These are phyloP conservation scores for Xylariaceae sp. DNA, from an alignment of 2,329 filamentous ascomycete genomes.

Conservation along the genomic window DNA sequence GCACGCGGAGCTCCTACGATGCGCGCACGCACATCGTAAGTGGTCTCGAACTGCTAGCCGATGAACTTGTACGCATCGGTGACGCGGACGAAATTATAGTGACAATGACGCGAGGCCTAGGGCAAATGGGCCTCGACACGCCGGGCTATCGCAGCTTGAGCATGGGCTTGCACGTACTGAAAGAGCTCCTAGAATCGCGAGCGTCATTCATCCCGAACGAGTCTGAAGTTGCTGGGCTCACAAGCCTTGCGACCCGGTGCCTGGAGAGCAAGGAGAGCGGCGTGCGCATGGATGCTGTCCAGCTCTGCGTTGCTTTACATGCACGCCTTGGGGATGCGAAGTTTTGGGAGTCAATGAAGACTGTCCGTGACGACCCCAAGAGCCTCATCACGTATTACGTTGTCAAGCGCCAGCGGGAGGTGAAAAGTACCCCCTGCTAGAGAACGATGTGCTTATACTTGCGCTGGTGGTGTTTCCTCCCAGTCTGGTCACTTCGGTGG, in stretches of 20 bases:
- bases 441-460: slow-evolving; percentile 17
- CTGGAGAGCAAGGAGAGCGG: slow-evolving; percentile 66
- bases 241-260: slow-evolving; percentile 59
- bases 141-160: slow-evolving; percentile 58
- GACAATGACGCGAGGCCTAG: slow-evolving; percentile 58
- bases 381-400: slow-evolving; percentile 83
- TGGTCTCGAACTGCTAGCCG: slow-evolving; percentile 74
- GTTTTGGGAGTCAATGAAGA: slow-evolving; percentile 73
- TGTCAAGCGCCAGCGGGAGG: slow-evolving; percentile 70
- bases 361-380: slow-evolving; percentile 73
- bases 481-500: slow-evolving; percentile 6
- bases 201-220: slow-evolving; percentile 56
- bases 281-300: slow-evolving; percentile 76
- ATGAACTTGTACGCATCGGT: slow-evolving; percentile 72
- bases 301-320: slow-evolving; percentile 77
- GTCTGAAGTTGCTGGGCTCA: slow-evolving; percentile 57
- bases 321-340: slow-evolving; percentile 60
- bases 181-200: slow-evolving; percentile 60
- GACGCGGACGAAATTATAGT: slow-evolving; percentile 65
- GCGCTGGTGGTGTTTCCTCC: slow-evolving; percentile 16
- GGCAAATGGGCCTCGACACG: slow-evolving; percentile 50
- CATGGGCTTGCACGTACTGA: slow-evolving; percentile 69
- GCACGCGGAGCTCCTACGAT: slow-evolving; percentile 70
- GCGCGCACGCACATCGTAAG: slow-evolving; percentile 73
- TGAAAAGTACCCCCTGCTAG: slow-evolving; percentile 24